Percentiles rank a stretch among this genome's conserved stretches.
These are phyloP conservation scores for Onygenales sp. DNA, from an alignment of 2,329 filamentous ascomycete genomes.

Conservation along the genomic window DNA sequence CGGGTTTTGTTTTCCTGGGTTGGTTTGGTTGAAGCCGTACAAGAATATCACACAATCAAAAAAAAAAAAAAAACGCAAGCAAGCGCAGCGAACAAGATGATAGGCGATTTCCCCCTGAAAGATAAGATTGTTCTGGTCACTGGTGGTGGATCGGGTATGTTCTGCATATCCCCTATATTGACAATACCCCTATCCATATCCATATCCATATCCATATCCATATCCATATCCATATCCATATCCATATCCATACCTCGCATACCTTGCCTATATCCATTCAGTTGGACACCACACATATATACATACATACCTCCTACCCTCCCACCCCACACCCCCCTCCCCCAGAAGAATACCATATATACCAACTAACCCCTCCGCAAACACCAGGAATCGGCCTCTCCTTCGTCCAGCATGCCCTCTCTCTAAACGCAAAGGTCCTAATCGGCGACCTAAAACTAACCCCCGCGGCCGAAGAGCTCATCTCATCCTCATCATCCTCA, in stretches of 20 bases:
- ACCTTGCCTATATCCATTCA: neutral
- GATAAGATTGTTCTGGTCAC: constrained; percentile 25
- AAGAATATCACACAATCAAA: neutral
- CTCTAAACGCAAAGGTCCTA: constrained; percentile 19
- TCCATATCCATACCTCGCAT: neutral
- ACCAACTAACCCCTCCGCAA: neutral
- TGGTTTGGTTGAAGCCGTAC: neutral
- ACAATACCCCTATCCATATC: neutral
- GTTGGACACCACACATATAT: neutral
- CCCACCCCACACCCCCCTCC: neutral
- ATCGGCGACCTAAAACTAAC: constrained; percentile 26
- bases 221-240: neutral
- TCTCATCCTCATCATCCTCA: constrained; percentile 3
- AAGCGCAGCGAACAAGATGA: neutral
- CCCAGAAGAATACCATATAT: neutral
- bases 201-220: neutral
- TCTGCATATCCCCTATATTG: neutral
- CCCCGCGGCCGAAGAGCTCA: constrained; percentile 18
- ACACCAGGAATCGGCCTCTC: constrained; percentile 22
- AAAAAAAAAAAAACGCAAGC: neutral
- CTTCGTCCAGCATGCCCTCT: constrained; percentile 16
- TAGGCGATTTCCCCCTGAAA: constrained; percentile 20
- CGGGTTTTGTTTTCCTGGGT: neutral
- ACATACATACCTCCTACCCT: neutral
- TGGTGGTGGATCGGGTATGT: constrained; percentile 21